Evolutionary conservation across 164 flowering plant genomes (phyloP), one percentile per base, ranked within the genome.

Genomic region (Stephania cephalantha): DNA sequence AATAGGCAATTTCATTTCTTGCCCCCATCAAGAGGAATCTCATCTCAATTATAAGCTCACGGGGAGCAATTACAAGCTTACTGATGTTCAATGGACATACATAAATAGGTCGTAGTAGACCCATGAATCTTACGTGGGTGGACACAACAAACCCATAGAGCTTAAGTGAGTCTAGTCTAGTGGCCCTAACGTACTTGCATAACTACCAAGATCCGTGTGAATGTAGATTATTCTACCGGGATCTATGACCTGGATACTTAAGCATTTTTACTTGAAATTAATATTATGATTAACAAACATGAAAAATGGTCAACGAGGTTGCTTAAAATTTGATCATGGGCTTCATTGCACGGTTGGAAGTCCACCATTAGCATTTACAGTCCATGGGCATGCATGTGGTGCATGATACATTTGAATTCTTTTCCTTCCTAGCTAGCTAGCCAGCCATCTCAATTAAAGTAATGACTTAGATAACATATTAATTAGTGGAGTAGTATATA

Each of bases 301-400:
- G n/a, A 4, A 55, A 55, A 55, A 58, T 58, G 20, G 64, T 58
- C 64, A 58, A 58, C 64, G 64, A 58, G 64, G 64, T 58, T 58
- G 64, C 64, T 58, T 58, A 18, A 58, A 15, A n/a, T 17, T 58
- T 58, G 42, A 35, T 35, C 64, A 58, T 58, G 64, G 64, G 64
- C n/a, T 58, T 58, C 64, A 58, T 58, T 58, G 64, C 42, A 58
- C 18, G 4, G 15, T 58, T 15, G 64, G 15, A 58, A 58, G 64
- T 58, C 64, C 18, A 58, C 64, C 6, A 58, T 58, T 58, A 58
- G 64, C n/a, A 58, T 9, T 15, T 58, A 58, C 20, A 58, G 42
- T 35, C 42, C 42, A 58, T 58, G 64, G 64, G 64, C 64, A 58
- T 58, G 64, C 64, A 58, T 58, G 64, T 58, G 64, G 64, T 58